phyloP scores from a whole-genome alignment of 2,329 filamentous ascomycete species.

The Curvularia hawaiiensis region DNA sequence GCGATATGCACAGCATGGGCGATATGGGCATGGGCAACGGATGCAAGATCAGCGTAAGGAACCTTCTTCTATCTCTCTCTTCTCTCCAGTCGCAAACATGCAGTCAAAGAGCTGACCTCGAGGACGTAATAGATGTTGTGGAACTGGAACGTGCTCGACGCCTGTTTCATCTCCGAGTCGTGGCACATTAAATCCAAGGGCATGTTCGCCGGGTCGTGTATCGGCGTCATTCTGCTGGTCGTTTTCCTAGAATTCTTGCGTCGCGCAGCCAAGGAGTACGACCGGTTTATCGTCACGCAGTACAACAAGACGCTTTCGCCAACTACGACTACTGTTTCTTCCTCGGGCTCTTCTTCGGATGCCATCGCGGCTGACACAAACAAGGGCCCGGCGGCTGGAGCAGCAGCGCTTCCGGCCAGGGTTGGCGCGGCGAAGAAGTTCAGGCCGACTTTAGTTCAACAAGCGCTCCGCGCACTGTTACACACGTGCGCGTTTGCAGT shows the following conservation, averaged over 20 bases:
- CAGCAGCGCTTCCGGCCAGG: slow-evolving; percentile 2
- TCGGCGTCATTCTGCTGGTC: slow-evolving; percentile 76
- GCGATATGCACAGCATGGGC: slow-evolving; percentile 18
- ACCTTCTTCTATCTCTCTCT: neutral
- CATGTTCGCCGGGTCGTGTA: slow-evolving; percentile 82
- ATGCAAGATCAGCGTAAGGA: slow-evolving; percentile 42
- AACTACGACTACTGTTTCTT: neutral
- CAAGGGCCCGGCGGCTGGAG: slow-evolving; percentile 19
- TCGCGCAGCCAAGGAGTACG: slow-evolving; percentile 74
- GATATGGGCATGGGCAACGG: slow-evolving; percentile 33
- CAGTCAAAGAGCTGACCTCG: too few relatives aligned
- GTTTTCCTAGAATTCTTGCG: slow-evolving; percentile 74
- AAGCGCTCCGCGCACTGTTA: slow-evolving; percentile 69
- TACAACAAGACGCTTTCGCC: slow-evolving; percentile 42
- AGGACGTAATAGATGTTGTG: slow-evolving; percentile 64
- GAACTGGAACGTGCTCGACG: slow-evolving; percentile 77
- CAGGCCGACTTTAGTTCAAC: slow-evolving; percentile 68
- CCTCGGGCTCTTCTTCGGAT: slow-evolving; percentile 23
- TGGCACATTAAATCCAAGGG: slow-evolving; percentile 73
- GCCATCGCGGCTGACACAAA: slow-evolving; percentile 10
- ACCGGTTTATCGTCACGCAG: slow-evolving; percentile 66
- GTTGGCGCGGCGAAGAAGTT: slow-evolving; percentile 25
- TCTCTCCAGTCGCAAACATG: neutral
- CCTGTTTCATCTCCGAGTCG: slow-evolving; percentile 71
- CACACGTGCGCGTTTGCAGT: slow-evolving; percentile 77